Base-by-base conservation (phyloP, 495 filamentous ascomycete species). In the Tetracladium setigerum region DNA sequence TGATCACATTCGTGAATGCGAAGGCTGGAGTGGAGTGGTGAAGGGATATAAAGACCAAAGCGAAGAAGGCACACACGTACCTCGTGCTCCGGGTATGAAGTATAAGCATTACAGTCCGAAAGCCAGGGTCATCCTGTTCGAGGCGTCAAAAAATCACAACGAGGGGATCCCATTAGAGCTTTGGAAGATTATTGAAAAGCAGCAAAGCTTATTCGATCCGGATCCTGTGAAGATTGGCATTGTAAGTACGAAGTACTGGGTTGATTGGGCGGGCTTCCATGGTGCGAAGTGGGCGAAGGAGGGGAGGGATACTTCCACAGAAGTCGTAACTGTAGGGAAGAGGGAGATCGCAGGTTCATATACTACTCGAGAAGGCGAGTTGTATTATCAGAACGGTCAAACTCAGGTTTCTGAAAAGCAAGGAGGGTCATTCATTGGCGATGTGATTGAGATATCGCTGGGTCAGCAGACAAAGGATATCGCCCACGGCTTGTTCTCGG, bases 51-150 rank as follows among this genome's bases (percentile, higher is more conserved):
- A 78, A 49, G 87, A 95, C 53, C 59, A 62, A 17, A 70, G 71
- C 13, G 76, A 82, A 53, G 53, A 62, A 13, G 76, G 68, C 1
- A 74, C 59, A 41, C 63, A 70, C 46, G 68, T 71, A 17, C 91
- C 94, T 5, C 77, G 84, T 46, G 90, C 91, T 2, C 92, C 92
- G 8, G 92, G 92, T 2, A 99, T 99, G 92, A 99, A 99, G 60
- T 99, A 99, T 64, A 84, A 89, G 55, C 92, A 99, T 62, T 99
- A 99, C 60, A 94, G 89, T 16, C 92, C 92, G 0, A 85, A 83
- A 58, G 92, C 92, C 13, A 81, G 73, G 27, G 91, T 99, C 9
- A 68, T 95, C 17, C 70, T 99, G 1, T 92, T 86, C 60, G 86
- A 95, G 61, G 44, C 51, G n/a, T 5, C 47, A n/a, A 33, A 31